phyloP scores from a whole-genome alignment of 2,329 filamentous ascomycete genomes.

The Calonectria pauciramosa region DNA sequence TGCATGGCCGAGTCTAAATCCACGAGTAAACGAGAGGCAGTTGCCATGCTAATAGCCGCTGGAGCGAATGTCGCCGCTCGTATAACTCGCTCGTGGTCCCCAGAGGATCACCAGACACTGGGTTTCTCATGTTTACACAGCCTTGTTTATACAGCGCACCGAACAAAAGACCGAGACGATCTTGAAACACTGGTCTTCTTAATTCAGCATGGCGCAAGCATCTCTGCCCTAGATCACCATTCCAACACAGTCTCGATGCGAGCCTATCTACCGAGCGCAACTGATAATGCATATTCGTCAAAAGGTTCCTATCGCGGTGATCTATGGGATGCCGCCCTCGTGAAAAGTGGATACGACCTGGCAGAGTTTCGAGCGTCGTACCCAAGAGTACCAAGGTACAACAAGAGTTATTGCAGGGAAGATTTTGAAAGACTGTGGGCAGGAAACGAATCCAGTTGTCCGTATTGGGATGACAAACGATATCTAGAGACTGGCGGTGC shows the following conservation, averaged over 20 bases:
- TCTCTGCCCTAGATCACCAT: neutral
- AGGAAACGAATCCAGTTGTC: constrained; percentile 21
- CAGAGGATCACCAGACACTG: neutral
- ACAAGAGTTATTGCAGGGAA: constrained; percentile 12
- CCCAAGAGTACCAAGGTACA: constrained; percentile 22
- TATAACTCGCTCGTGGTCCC: neutral
- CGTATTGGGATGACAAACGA: constrained; percentile 28
- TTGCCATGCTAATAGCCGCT: neutral
- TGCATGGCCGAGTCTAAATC: neutral
- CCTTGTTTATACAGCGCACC: neutral
- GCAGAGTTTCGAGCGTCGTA: neutral
- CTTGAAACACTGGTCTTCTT: neutral
- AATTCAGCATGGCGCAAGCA: neutral
- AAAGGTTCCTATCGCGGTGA: constrained; percentile 26
- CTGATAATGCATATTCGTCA: neutral
- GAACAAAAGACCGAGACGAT: neutral
- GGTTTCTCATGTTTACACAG: neutral
- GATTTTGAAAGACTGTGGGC: constrained; percentile 33
- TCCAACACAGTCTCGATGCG: neutral
- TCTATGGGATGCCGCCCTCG: constrained; percentile 31
- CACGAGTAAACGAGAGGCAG: neutral
- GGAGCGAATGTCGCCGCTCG: neutral
- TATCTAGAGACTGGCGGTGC: constrained; percentile 11
- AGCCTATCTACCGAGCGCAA: neutral
- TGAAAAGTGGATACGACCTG: constrained; percentile 19